Conservation (phyloP, 2,329 filamentous ascomycete genomes). For the Thielaviopsis euricoi region DNA sequence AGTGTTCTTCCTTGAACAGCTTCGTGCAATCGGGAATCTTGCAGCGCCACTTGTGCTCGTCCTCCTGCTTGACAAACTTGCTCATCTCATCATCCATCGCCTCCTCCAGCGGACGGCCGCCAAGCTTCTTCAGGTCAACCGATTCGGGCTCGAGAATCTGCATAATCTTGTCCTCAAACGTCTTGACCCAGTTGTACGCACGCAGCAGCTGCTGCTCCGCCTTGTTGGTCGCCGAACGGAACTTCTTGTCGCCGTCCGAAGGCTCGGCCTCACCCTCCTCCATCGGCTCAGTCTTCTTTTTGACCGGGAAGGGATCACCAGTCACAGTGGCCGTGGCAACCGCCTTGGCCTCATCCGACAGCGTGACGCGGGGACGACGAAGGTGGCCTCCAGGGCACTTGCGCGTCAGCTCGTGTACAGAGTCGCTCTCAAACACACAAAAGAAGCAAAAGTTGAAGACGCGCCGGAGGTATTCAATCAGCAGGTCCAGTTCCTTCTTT, state of each 20-base stretch:
- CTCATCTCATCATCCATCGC: constrained; percentile 69
- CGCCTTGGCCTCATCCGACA: constrained; percentile 67
- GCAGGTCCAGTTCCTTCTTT: constrained; percentile 91
- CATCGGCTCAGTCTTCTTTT: constrained; percentile 51
- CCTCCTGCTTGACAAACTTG: constrained; percentile 91
- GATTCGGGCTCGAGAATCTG: constrained; percentile 84
- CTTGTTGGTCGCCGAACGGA: constrained; percentile 53
- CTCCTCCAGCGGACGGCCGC: constrained; percentile 73
- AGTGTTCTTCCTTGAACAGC: constrained; percentile 90
- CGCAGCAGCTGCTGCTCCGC: constrained; percentile 82
- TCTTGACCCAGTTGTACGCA: constrained; percentile 97
- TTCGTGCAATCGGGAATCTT: constrained; percentile 93
- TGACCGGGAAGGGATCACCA: constrained; percentile 69
- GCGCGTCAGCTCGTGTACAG: constrained; percentile 82
- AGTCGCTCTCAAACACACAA: constrained; percentile 97
- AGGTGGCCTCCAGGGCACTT: constrained; percentile 98
- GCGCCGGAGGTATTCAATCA: constrained; percentile 89
- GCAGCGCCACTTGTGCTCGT: constrained; percentile 92
- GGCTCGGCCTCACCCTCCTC: constrained; percentile 40
- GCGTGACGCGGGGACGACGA: constrained; percentile 70
- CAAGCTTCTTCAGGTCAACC: constrained; percentile 76
- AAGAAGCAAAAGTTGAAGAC: constrained; percentile 99
- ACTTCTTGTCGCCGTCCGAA: constrained; percentile 49
- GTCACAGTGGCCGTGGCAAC: constrained; percentile 72
- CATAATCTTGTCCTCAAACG: constrained; percentile 89